Conservation (phyloP, 306 rosid genomes). For the Alnus rubra region DNA sequence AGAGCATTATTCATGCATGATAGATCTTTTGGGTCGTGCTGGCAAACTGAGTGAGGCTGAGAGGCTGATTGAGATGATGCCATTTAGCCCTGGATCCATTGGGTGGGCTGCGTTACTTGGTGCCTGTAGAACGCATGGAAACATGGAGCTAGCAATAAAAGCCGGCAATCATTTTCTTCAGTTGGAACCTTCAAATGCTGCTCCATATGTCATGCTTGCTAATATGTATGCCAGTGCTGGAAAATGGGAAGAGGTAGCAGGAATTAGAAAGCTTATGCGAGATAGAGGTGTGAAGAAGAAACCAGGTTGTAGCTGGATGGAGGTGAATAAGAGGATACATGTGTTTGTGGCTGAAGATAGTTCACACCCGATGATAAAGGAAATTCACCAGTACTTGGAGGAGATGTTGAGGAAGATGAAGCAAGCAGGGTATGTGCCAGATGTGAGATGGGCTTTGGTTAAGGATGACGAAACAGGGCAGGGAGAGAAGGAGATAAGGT, state of each 20-base stretch:
- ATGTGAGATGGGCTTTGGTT: slow-evolving; percentile 60
- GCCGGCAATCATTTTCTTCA: slow-evolving; percentile 61
- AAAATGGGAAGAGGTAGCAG: slow-evolving; percentile 71
- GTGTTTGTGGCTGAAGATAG: slow-evolving; percentile 77
- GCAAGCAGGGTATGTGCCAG: slow-evolving; percentile 65
- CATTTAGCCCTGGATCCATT: slow-evolving; percentile 60
- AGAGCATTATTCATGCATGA: slow-evolving; percentile 79
- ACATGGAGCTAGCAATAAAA: slow-evolving; percentile 72
- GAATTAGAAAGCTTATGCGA: slow-evolving; percentile 58
- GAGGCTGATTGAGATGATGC: slow-evolving; percentile 73
- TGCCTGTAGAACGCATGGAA: slow-evolving; percentile 80
- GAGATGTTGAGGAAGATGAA: slow-evolving; percentile 62
- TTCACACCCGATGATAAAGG: slow-evolving; percentile 70
- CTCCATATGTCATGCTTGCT: slow-evolving; percentile 67
- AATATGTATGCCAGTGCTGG: slow-evolving; percentile 65
- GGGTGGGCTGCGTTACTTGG: slow-evolving; percentile 86
- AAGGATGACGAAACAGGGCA: slow-evolving; percentile 50
- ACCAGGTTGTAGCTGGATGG: slow-evolving; percentile 91
- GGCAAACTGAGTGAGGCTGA: slow-evolving; percentile 69
- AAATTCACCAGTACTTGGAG: slow-evolving; percentile 62
- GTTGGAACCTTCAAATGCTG: slow-evolving; percentile 66
- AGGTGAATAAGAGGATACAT: slow-evolving; percentile 57
- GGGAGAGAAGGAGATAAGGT: slow-evolving; percentile 67
- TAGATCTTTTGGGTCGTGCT: slow-evolving; percentile 80
- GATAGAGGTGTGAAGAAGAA: slow-evolving; percentile 77